Base-by-base conservation (phyloP, 2,329 filamentous ascomycete genomes). In the Arthroderma sp. region DNA sequence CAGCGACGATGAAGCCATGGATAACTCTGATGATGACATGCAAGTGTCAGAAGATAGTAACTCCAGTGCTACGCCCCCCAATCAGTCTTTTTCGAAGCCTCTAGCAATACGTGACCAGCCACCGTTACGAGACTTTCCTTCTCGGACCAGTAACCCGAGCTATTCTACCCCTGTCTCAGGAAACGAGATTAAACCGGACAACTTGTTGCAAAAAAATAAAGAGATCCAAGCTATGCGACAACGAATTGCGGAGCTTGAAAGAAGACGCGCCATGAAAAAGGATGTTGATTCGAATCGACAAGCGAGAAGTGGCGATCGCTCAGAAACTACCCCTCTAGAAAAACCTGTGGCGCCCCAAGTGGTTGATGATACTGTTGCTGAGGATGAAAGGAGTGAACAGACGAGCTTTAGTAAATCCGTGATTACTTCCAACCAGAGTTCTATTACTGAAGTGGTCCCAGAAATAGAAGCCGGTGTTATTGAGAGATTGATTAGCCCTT, bases 1-100 rank as follows among this genome's bases (percentile, higher is more conserved):
- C 34, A 94, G 86, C 57, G 88, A 94, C 29, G 77, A 81, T 51
- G 78, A 82, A 39, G 46, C 47, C 31, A 49, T 54, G 43, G 50
- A 49, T 50, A 50, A 42, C 33, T 43, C 49, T 33, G 47, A 49
- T 43, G 40, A n/a, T 9, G 41, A 40, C 8, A 34, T 34, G 8
- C 32, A 34, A 27, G 40, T 6, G 29, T 33, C 36, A 10, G 7
- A 30, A 3, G 8, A 42, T 22, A 5, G 8, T 40, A 58, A 57
- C 15, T 22, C 7, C 56, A 47, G 11, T 55, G 52, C 4, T 58
- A 56, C 3, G 54, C 63, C 1, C 54, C 57, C n/a, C 64, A 62
- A 38, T 44, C 43, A 5, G 9, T 47, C 6, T 42, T 43, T 22
- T 43, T 48, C 33, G 27, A 47, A 32, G 40, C 30, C 32, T 33